These are phyloP conservation scores for Xylaria longipes DNA, from an alignment of 495 filamentous ascomycete species.

Conservation along the genomic window DNA sequence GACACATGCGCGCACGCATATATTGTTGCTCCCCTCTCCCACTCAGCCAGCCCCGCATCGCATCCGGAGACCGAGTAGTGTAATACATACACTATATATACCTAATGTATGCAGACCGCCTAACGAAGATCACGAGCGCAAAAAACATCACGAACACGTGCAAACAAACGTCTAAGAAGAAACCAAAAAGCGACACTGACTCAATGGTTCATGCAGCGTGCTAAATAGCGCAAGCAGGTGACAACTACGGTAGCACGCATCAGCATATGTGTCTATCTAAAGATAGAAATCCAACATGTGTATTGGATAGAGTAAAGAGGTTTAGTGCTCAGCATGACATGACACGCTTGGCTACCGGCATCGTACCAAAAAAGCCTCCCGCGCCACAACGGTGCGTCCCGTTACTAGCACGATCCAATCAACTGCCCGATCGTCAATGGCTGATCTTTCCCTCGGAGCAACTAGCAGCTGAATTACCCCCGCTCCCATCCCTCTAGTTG, in stretches of 20 bases:
- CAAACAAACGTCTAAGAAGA: not conserved
- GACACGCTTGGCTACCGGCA: not conserved
- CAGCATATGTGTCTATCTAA: not conserved
- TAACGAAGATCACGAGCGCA: not conserved
- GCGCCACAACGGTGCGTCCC: slow-evolving; percentile 16
- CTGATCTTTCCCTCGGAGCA: not conserved
- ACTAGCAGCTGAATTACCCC: slow-evolving; percentile 6
- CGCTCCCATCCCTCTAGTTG: not conserved
- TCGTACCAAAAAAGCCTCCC: slow-evolving; percentile 4
- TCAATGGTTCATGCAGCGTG: not conserved
- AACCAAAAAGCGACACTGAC: not conserved
- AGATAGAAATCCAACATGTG: slow-evolving; percentile 1
- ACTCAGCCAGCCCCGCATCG: slow-evolving; percentile 5
- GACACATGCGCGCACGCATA: not conserved
- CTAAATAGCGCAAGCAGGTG: not conserved
- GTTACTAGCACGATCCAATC: slow-evolving; percentile 2
- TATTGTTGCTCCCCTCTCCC: not conserved
- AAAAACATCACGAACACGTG: not conserved
- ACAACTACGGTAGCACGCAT: not conserved
- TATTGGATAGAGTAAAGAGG: not conserved
- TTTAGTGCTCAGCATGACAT: not conserved
- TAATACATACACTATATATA: not conserved
- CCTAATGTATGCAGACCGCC: not conserved
- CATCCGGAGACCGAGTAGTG: slow-evolving; percentile 18
- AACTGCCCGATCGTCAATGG: not conserved